Conservation (phyloP, 352 stramenopile species). For the Phytophthora pinifolia region DNA sequence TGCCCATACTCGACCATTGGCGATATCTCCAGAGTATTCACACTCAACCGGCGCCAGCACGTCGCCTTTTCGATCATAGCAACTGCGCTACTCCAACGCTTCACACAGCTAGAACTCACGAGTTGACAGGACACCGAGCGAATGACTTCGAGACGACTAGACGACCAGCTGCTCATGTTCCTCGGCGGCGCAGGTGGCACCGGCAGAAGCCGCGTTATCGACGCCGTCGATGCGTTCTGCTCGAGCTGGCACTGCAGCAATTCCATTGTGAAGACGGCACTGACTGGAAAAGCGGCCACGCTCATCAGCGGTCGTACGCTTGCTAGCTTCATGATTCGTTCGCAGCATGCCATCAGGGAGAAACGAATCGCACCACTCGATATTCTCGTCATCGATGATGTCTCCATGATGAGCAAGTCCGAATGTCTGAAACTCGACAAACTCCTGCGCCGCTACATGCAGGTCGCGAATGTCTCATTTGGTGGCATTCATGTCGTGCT, state of each 20-base stretch:
- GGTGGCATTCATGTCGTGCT: neutral
- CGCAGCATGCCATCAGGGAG: neutral
- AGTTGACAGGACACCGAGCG: too few relatives aligned
- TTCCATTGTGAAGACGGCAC: neutral
- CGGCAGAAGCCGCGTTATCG: neutral
- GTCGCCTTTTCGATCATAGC: too few relatives aligned
- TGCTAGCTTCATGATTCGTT: neutral
- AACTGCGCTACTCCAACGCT: too few relatives aligned
- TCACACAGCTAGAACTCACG: too few relatives aligned
- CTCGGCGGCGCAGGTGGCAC: neutral
- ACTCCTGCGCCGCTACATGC: neutral
- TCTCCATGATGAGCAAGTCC: neutral
- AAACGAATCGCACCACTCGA: neutral
- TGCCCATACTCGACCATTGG: too few relatives aligned
- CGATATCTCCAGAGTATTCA: too few relatives aligned
- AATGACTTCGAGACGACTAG: neutral
- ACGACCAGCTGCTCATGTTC: neutral
- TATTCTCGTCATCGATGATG: neutral
- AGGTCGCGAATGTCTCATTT: neutral
- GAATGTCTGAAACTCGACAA: neutral
- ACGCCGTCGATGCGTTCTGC: neutral
- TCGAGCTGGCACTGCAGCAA: neutral
- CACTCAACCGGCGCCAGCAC: too few relatives aligned
- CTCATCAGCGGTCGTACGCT: neutral
- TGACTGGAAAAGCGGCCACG: slow-evolving; percentile 1